These are phyloP conservation scores for Viridothelium virens DNA, from an alignment of 495 filamentous ascomycete species.

Conservation along the genomic window DNA sequence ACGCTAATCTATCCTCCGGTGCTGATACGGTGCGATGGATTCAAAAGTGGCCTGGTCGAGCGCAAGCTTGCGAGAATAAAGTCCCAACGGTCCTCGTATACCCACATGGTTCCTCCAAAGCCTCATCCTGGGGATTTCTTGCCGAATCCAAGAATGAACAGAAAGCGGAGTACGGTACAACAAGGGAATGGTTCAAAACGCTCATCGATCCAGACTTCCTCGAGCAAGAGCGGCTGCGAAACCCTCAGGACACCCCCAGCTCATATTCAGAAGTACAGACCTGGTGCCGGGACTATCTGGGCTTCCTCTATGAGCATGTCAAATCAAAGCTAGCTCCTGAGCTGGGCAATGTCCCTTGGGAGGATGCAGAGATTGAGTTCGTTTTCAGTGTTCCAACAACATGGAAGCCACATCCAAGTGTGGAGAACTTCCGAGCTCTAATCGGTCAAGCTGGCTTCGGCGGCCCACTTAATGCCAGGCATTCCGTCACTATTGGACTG, in stretches of 20 bases:
- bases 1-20: slow-evolving; percentile 36
- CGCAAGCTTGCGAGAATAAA: slow-evolving; percentile 50
- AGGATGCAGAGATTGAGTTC: slow-evolving; percentile 49
- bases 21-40: slow-evolving; percentile 47
- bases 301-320: slow-evolving; percentile 49
- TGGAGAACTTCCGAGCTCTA: slow-evolving; percentile 48
- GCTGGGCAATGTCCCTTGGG: slow-evolving; percentile 40
- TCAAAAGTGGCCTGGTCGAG: slow-evolving; percentile 54
- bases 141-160: slow-evolving; percentile 39
- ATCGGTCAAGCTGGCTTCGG: slow-evolving; percentile 48
- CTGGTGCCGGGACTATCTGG: slow-evolving; percentile 50
- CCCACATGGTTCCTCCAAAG: slow-evolving; percentile 33
- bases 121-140: slow-evolving; percentile 51
- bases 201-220: slow-evolving; percentile 45
- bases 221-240: slow-evolving; percentile 28
- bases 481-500: slow-evolving; percentile 51
- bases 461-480: slow-evolving; percentile 29
- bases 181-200: slow-evolving; percentile 55
- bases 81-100: slow-evolving; percentile 53
- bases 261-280: slow-evolving; percentile 42
- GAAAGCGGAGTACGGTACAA: slow-evolving; percentile 35
- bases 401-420: slow-evolving; percentile 51
- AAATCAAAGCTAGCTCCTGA: slow-evolving; percentile 40
- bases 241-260: slow-evolving; percentile 27
- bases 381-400: slow-evolving; percentile 62